phyloP scores from a whole-genome alignment of 139 green algal species.

The Auxenochlorella pyrenoidosa region DNA sequence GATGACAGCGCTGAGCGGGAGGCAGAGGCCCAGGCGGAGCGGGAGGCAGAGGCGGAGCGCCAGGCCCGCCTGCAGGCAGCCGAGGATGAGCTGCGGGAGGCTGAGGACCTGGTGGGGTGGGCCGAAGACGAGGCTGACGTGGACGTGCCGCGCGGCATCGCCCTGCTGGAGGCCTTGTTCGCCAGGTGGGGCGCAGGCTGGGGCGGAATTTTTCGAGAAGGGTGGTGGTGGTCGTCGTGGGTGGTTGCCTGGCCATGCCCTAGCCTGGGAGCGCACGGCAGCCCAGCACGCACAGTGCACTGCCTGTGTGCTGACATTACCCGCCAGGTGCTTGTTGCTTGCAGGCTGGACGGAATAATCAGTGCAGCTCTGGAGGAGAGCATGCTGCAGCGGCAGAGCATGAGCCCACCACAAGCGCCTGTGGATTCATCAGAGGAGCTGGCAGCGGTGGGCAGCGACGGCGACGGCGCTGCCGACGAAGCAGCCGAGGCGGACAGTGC shows the following conservation, averaged over 20 bases:
- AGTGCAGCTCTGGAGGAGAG: not conserved
- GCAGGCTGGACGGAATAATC: constrained; percentile 18
- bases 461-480: not conserved
- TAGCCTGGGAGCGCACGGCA: too few relatives aligned
- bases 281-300: too few relatives aligned
- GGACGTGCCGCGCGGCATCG: not conserved
- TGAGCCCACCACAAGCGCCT: not conserved
- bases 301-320: not conserved
- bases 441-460: not conserved
- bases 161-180: constrained; percentile 5
- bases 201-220: not conserved
- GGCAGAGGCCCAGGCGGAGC: not conserved
- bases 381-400: not conserved
- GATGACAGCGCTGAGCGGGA: too few relatives aligned
- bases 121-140: not conserved
- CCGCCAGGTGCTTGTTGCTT: not conserved
- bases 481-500: not conserved
- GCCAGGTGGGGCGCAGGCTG: not conserved
- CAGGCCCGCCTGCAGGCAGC: not conserved
- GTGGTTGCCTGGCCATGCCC: too few relatives aligned
- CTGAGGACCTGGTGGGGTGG: constrained; percentile 10
- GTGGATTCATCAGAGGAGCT: too few relatives aligned
- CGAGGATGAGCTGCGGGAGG: constrained; percentile 1
- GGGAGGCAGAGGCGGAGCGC: not conserved
- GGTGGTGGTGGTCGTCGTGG: too few relatives aligned